Base-by-base conservation (phyloP, 352 stramenopile genomes). In the Phytophthora chlamydospora region DNA sequence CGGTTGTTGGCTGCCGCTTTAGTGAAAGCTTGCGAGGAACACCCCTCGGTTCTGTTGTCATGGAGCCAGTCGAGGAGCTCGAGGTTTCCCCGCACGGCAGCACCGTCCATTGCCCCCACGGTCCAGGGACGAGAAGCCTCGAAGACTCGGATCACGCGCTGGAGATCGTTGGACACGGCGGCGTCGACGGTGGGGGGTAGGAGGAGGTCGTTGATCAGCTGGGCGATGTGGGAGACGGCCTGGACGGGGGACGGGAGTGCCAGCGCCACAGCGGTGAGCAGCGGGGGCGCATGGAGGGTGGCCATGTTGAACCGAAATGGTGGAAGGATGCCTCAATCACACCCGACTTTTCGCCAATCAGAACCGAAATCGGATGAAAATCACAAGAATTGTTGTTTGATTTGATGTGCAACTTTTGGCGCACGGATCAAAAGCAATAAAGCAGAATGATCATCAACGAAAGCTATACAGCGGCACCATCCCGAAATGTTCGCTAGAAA, bases 91-190 rank as follows among this genome's bases (percentile, higher is more conserved):
- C 19, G 35, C 9, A 21, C 34, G 17, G 52, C 41, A 45, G 52
- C 52, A 7, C 52, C 52, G 8, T 60, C 52, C 52, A 60, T n/a
- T n/a, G 52, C 52, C 14, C 40, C 52, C 2, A 44, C 12, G 6
- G 52, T 60, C 19, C 42, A 48, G 14, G 52, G 52, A n/a, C 32
- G 42, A 17, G 43, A 43, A n/a, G 31, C 16, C 35, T 21, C 41
- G 40, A 44, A 59, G 8, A 32, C 32, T 44, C 43, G 10, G 7
- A 45, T 14, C 1, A 60, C 6, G 13, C 44, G 35, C 13, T 8
- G 41, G 6, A 60, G 41, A 1, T 44, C 52, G 6, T 53, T 60
- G 41, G 36, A 60, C 16, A 60, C 31, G 1, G 32, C 52, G 13
- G 19, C 41, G 17, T 60, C 52, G 33, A 53, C 45, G 1, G 52